A percentile compares a stretch with the other conserved stretches of the same genome.
Evolutionary conservation across 2,329 filamentous ascomycete species (phyloP).

Genomic region (Magnaporthiopsis incrustans): DNA sequence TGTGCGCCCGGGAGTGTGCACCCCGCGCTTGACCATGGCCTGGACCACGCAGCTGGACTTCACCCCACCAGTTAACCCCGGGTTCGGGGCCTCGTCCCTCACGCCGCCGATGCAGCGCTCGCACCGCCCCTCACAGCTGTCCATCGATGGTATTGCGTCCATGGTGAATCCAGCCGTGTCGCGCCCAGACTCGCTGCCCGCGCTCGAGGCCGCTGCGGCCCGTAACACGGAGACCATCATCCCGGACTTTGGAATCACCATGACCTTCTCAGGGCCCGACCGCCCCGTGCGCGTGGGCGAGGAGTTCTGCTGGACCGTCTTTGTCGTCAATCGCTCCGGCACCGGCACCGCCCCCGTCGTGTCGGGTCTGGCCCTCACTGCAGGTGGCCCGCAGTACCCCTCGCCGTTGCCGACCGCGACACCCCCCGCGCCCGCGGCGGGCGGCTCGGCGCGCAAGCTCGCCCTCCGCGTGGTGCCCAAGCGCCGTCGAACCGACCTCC

Average conservation of each 20-base stretch:
- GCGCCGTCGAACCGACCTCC: conserved; percentile 49
- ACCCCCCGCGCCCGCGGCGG: conserved; percentile 14
- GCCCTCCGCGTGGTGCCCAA: conserved; percentile 61
- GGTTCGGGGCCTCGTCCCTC: conserved; percentile 43
- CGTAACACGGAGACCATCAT: conserved; percentile 35
- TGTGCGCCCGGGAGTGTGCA: conserved; percentile 47
- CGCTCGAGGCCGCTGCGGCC: conserved; percentile 44
- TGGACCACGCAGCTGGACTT: conserved; percentile 67
- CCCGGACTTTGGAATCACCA: conserved; percentile 61
- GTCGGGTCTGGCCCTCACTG: conserved; percentile 2
- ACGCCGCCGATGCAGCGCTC: conserved; percentile 52
- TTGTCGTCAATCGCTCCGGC: conserved; percentile 61
- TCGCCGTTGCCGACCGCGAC: conserved; percentile 14
- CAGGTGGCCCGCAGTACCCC: conserved; percentile 7
- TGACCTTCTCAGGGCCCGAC: conserved; percentile 61
- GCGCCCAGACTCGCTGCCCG: conserved; percentile 52
- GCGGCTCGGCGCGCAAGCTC: conserved; percentile 50
- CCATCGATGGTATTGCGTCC: conserved; percentile 50
- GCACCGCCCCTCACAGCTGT: conserved; percentile 56
- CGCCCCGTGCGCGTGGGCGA: conserved; percentile 52
- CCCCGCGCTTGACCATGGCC: conserved; percentile 53
- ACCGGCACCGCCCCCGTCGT: conserved; percentile 13
- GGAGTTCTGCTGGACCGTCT: conserved; percentile 64
- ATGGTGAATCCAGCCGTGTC: conserved; percentile 48
- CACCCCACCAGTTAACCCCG: conserved; percentile 54